Evolutionary conservation across 2,329 filamentous ascomycete species (phyloP), one percentile per base, ranked within the genome.

Genomic region (Escovopsis sp.): DNA sequence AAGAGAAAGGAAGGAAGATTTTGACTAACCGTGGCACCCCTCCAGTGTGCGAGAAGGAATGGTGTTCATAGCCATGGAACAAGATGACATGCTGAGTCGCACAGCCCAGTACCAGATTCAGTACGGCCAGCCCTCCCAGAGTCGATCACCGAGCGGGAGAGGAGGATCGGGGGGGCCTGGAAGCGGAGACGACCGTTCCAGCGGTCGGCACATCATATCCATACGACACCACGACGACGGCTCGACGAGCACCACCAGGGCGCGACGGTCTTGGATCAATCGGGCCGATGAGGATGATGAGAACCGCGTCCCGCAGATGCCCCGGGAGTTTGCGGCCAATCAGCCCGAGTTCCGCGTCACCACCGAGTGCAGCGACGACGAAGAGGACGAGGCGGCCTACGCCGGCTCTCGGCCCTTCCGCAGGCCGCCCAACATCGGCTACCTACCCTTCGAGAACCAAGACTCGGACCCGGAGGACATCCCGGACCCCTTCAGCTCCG

Each of bases 11-110:
- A 32, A 32, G 18, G 6, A 32, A 32, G 18, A 5, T 15, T 12
- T 23, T 61, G 70, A 41, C 45, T 45, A 48, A 47, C 43, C 47
- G 42, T 44, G 44, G 47, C 43, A 9, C 8, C 28, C 8, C 11
- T 38, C 44, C 57, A 89, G 85, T 42, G 80, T 94, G 42, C 81
- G 89, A 61, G 84, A 94, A 70, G 89, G 91, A 37, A 81, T 95
- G 72, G 75, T 96, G 1, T 95, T 95, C 55, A 73, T 96, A 26
- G 76, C 85, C 38, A 94, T 95, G 88, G 74, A 78, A 35, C 75
- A 80, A 33, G 79, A 93, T 50, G 80, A 91, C 46, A 66, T 91
- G 1, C 63, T 91, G 36, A 73, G 69, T 18, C 73, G 80, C 45
- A 91, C 85, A 10, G 73, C 82, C 6, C 72, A 78, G 46, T 89